Evolutionary conservation across 176 grass and related monocot genomes (phyloP).

Genomic region (Oryza punctata): DNA sequence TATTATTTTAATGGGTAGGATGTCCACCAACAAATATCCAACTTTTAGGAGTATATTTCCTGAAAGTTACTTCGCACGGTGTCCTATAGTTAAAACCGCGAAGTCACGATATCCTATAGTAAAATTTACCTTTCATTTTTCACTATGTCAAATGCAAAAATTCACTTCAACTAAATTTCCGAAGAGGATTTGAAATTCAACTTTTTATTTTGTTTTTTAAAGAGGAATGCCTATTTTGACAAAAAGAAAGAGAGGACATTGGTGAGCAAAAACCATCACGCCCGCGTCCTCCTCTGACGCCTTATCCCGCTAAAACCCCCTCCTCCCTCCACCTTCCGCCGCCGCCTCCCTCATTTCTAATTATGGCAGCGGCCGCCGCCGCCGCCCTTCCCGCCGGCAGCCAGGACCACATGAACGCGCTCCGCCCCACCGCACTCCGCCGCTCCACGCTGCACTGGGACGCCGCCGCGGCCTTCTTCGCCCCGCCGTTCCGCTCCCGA

Average conservation of each 20-base stretch:
- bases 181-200: no score
- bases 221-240: no score
- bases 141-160: no score
- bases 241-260: background rate
- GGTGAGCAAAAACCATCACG: background rate
- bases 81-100: no score
- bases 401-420: slow-evolving; percentile 37
- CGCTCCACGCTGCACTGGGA: slow-evolving; percentile 36
- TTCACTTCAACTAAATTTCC: no score
- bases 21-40: no score
- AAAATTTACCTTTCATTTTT: no score
- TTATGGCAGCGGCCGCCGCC: slow-evolving; percentile 41
- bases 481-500: slow-evolving; percentile 41
- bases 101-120: no score
- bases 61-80: no score
- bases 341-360: slow-evolving; percentile 30
- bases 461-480: slow-evolving; percentile 39
- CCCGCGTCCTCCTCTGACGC: background rate
- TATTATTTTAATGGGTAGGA: no score
- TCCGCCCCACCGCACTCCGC: slow-evolving; percentile 40
- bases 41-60: no score
- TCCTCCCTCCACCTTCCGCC: background rate
- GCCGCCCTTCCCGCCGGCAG: background rate
- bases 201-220: no score
- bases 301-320: slow-evolving; percentile 31